Percentiles rank a stretch among this genome's conserved stretches.
These are phyloP conservation scores for Mortierella sp. DNA, from an alignment of 371 early-diverging fungal genomes.

Conservation along the genomic window DNA sequence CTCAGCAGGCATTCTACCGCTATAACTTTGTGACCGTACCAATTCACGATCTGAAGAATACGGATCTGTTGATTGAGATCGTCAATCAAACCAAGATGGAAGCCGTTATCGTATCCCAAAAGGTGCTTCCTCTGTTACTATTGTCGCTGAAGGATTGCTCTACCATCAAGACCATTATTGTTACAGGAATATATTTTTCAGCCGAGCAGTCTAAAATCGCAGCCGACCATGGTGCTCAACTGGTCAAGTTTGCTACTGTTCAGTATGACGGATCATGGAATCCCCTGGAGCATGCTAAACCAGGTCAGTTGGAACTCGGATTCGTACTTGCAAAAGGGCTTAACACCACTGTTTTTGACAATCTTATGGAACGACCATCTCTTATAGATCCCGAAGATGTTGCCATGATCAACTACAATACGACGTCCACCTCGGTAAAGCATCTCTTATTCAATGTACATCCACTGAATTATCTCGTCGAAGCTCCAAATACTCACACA, in stretches of 20 bases:
- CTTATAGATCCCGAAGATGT: conserved; percentile 31
- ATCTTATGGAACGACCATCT: not conserved
- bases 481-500: not conserved
- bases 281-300: conserved; percentile 25
- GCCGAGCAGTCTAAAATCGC: conserved; percentile 25
- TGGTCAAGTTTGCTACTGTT: conserved; percentile 34
- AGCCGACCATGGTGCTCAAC: conserved; percentile 16
- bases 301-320: conserved; percentile 18
- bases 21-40: conserved; percentile 49
- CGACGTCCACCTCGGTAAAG: conserved; percentile 39
- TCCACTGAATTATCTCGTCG: not conserved
- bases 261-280: conserved; percentile 20
- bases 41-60: conserved; percentile 43
- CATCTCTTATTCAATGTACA: not conserved
- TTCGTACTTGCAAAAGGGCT: not conserved
- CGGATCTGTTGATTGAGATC: conserved; percentile 37
- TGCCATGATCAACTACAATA: conserved; percentile 53
- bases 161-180: conserved; percentile 39
- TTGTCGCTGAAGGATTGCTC: conserved; percentile 33
- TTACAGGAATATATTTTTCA: conserved; percentile 31
- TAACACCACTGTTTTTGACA: no score
- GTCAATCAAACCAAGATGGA: conserved; percentile 46
- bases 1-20: conserved; percentile 49
- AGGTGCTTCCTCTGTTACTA: conserved; percentile 33
- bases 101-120: conserved; percentile 41